Evolutionary conservation across 148 eudicot species (phyloP).

Genomic region (Camellia granthamiana): DNA sequence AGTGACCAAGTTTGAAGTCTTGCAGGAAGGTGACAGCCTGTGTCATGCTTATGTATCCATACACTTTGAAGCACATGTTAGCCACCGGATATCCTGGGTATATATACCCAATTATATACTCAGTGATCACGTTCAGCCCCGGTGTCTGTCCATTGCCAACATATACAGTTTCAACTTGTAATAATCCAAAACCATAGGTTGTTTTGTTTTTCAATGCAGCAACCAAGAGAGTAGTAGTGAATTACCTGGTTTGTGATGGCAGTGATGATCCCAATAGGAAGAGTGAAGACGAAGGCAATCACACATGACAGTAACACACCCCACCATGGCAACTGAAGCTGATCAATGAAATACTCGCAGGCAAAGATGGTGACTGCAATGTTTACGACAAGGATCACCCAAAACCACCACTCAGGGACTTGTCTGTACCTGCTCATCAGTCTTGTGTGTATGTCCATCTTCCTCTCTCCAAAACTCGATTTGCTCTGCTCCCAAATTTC

Average conservation of each 20-base stretch:
- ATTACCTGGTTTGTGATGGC: slow-evolving; percentile 94
- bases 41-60: slow-evolving; percentile 89
- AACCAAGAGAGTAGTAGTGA: too few species aligned
- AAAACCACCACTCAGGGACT: slow-evolving; percentile 98
- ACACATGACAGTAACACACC: slow-evolving; percentile 90
- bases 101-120: slow-evolving; percentile 91
- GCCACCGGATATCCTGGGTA: slow-evolving; percentile 99
- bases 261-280: slow-evolving; percentile 89
- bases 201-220: too few species aligned
- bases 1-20: slow-evolving; percentile 99
- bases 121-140: slow-evolving; percentile 88
- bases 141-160: slow-evolving; percentile 49
- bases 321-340: slow-evolving; percentile 99
- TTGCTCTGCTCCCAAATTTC: slow-evolving; percentile 96
- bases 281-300: slow-evolving; percentile 89
- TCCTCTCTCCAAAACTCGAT: slow-evolving; percentile 76
- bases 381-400: slow-evolving; percentile 71
- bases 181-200: neutral
- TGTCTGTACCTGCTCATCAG: slow-evolving; percentile 84
- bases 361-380: slow-evolving; percentile 67
- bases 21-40: slow-evolving; percentile 91
- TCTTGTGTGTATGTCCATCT: slow-evolving; percentile 78
- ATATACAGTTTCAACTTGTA: neutral
- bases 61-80: slow-evolving; percentile 96
- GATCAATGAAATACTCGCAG: slow-evolving; percentile 90